Percentiles rank a stretch among this genome's conserved stretches.
Conservation (phyloP, 73 alveolate genomes). For the Paramecium octaurelia region DNA sequence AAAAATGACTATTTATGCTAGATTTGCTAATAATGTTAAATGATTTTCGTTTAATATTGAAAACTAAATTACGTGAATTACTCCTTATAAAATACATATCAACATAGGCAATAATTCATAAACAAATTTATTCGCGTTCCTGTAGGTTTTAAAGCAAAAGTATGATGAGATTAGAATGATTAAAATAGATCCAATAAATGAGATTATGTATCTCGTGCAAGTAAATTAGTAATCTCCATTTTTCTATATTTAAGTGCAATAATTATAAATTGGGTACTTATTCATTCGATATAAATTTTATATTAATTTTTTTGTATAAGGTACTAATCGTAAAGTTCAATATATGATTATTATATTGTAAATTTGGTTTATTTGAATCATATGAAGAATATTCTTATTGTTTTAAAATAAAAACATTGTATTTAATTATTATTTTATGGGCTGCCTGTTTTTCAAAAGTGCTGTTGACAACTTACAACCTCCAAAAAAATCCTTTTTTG, state of each 20-base stretch:
- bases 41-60: background rate
- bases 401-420: background rate
- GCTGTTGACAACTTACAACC: constrained; percentile 55
- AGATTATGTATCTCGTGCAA: background rate
- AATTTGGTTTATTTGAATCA: background rate
- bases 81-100: background rate
- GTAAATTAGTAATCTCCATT: background rate
- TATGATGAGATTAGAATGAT: background rate
- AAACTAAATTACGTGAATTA: background rate
- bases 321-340: background rate
- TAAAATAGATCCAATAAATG: background rate
- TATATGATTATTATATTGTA: background rate
- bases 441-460: constrained; percentile 56
- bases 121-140: background rate
- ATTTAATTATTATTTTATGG: constrained; percentile 42
- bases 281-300: background rate
- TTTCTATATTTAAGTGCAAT: background rate
- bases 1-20: background rate
- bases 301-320: background rate
- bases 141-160: background rate
- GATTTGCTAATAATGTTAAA: background rate
- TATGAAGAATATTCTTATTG: background rate
- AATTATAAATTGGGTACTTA: background rate
- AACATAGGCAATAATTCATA: background rate
- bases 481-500: constrained; percentile 57